A percentile compares a stretch with the other conserved stretches of the same genome.
Evolutionary conservation across 805 yeast genomes (phyloP).

Genomic region (Candida montana): DNA sequence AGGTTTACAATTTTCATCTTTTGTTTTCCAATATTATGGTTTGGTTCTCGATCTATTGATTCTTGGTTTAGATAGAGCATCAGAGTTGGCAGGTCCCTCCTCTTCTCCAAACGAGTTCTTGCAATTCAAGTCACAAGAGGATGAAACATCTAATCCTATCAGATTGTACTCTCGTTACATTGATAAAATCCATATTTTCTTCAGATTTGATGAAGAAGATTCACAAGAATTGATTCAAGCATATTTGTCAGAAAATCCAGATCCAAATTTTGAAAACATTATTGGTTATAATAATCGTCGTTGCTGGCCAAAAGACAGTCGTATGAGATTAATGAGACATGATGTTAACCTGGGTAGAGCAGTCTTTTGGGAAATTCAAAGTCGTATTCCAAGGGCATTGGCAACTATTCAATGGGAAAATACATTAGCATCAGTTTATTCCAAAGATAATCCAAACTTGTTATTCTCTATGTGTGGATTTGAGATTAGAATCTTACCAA

Average conservation of each 20-base stretch:
- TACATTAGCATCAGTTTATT: conserved; percentile 81
- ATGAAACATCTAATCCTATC: conserved; percentile 70
- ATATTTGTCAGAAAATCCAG: conserved; percentile 78
- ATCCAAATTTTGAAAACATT: conserved; percentile 83
- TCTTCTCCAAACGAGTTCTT: conserved; percentile 69
- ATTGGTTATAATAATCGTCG: conserved; percentile 82
- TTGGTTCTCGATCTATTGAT: conserved; percentile 74
- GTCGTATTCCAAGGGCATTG: conserved; percentile 72
- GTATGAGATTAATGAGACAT: conserved; percentile 86
- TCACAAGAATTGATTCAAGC: conserved; percentile 72
- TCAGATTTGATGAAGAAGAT: conserved; percentile 69
- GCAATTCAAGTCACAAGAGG: conserved; percentile 54
- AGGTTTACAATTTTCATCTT: conserved; percentile 88
- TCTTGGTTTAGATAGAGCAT: conserved; percentile 82
- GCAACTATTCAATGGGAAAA: conserved; percentile 75
- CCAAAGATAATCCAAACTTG: conserved; percentile 83
- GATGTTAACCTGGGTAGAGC: conserved; percentile 94
- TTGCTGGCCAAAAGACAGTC: conserved; percentile 91
- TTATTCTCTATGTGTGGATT: conserved; percentile 92
- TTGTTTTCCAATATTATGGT: conserved; percentile 87
- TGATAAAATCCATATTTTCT: conserved; percentile 75
- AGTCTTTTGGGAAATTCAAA: conserved; percentile 81
- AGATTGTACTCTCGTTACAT: conserved; percentile 76
- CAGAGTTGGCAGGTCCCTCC: conserved; percentile 78
- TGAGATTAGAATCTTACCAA: conserved; percentile 86